Conservation (phyloP, 1,284 basidiomycete genomes). For the Rhodotorula sp. region DNA sequence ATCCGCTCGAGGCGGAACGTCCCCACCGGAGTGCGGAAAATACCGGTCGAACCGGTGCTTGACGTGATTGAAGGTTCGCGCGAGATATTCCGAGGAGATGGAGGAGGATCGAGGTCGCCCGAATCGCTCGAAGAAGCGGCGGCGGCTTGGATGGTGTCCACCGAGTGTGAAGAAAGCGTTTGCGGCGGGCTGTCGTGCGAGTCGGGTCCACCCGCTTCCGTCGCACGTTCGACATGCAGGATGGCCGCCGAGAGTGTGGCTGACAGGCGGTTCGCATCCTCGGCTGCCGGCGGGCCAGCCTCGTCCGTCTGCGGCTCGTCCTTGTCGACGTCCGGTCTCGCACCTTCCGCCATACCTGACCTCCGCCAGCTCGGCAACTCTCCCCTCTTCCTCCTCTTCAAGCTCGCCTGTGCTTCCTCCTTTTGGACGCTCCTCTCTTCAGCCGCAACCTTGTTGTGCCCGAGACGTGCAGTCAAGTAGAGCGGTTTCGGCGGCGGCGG, state of each 20-base stretch:
- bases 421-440: neutral
- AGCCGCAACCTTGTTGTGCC: neutral
- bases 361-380: slow-evolving; percentile 3
- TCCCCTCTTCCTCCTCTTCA: neutral
- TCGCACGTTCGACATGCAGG: too few species aligned
- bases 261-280: neutral
- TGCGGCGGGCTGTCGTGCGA: too few species aligned
- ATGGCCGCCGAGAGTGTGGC: too few species aligned
- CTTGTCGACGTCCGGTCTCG: neutral
- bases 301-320: neutral
- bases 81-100: neutral
- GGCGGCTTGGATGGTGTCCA: too few species aligned
- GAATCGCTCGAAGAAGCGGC: too few species aligned
- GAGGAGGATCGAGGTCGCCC: too few species aligned
- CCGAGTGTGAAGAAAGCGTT: too few species aligned
- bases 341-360: neutral
- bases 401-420: neutral
- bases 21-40: slow-evolving; percentile 4
- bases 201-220: too few species aligned
- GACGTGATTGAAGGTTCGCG: neutral
- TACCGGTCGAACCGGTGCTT: neutral
- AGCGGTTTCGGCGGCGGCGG: slow-evolving; percentile 35
- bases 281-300: neutral
- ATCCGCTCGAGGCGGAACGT: neutral
- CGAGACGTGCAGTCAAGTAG: slow-evolving; percentile 8